Evolutionary conservation across 1,284 basidiomycete species (phyloP).

Genomic region (Trametes versicolor): DNA sequence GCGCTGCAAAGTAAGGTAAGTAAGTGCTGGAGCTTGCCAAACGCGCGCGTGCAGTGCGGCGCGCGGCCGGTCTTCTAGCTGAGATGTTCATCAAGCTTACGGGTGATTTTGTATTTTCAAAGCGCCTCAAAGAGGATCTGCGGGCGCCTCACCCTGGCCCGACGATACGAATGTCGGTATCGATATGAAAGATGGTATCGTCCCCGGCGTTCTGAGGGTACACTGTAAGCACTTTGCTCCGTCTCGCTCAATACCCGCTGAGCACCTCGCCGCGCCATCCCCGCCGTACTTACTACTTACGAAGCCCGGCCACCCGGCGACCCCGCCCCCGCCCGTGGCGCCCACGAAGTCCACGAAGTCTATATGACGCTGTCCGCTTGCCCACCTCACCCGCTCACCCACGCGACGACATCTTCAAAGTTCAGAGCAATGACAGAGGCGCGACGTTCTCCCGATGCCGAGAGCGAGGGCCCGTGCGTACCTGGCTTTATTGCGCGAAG

Average conservation of each 20-base stretch:
- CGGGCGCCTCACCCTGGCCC: too few relatives aligned
- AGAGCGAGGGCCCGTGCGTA: not conserved
- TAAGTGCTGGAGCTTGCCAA: too few relatives aligned
- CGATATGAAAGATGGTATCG: too few relatives aligned
- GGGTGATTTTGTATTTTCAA: not conserved
- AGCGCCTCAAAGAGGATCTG: not conserved
- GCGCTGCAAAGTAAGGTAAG: not conserved
- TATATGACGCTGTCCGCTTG: not conserved
- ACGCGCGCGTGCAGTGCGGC: not conserved
- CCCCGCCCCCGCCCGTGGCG: not conserved
- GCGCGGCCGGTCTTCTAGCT: slow-evolving; percentile 15
- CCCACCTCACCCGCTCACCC: not conserved
- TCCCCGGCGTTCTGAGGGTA: too few relatives aligned
- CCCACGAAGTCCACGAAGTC: not conserved
- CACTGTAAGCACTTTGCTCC: too few relatives aligned
- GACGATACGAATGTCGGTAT: too few relatives aligned
- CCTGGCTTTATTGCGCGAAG: slow-evolving; percentile 14
- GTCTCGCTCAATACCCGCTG: too few relatives aligned
- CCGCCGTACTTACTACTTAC: too few relatives aligned
- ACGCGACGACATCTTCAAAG: not conserved
- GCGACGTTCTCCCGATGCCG: not conserved
- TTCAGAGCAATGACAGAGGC: not conserved
- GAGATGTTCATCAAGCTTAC: not conserved
- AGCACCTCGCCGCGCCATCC: too few relatives aligned
- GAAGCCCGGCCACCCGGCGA: too few relatives aligned